Conservation (phyloP, 352 stramenopile genomes). For the Phytopythium helicoides region DNA sequence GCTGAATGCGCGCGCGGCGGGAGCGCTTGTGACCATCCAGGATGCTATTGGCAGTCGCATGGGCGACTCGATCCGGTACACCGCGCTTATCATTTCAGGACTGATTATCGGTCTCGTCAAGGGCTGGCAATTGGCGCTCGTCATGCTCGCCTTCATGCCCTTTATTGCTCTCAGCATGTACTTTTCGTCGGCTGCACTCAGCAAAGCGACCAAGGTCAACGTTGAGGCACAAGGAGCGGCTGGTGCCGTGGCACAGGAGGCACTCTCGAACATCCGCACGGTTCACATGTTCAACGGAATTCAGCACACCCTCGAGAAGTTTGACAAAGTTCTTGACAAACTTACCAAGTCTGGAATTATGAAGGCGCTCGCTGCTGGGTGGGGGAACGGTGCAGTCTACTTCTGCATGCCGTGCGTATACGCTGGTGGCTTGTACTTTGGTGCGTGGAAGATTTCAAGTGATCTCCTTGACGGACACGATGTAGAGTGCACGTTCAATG, state of each 20-base stretch:
- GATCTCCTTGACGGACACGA: constrained; percentile 25
- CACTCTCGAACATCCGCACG: constrained; percentile 46
- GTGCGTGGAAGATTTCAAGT: constrained; percentile 27
- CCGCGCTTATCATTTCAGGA: constrained; percentile 28
- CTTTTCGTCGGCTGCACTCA: constrained; percentile 9
- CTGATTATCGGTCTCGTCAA: constrained; percentile 45
- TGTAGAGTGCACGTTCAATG: constrained; percentile 13
- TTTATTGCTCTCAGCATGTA: constrained; percentile 25
- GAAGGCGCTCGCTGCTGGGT: constrained; percentile 31
- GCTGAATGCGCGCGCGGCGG: constrained; percentile 24
- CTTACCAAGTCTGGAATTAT: constrained; percentile 26
- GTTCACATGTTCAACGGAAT: constrained; percentile 61
- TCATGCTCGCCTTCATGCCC: constrained; percentile 45
- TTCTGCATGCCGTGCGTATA: constrained; percentile 43
- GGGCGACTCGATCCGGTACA: constrained; percentile 35
- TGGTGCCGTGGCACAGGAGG: constrained; percentile 44
- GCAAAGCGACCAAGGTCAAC: constrained; percentile 14
- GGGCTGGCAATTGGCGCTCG: constrained; percentile 51
- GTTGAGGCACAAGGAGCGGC: constrained; percentile 32
- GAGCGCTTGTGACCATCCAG: constrained; percentile 36
- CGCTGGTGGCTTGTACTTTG: constrained; percentile 50
- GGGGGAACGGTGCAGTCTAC: constrained; percentile 40
- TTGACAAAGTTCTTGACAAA: constrained; percentile 26
- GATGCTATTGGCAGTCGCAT: constrained; percentile 44
- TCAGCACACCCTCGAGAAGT: constrained; percentile 31